Evolutionary conservation across 208 protist species (phyloP).

Genomic region (Porcisia hertigi): DNA sequence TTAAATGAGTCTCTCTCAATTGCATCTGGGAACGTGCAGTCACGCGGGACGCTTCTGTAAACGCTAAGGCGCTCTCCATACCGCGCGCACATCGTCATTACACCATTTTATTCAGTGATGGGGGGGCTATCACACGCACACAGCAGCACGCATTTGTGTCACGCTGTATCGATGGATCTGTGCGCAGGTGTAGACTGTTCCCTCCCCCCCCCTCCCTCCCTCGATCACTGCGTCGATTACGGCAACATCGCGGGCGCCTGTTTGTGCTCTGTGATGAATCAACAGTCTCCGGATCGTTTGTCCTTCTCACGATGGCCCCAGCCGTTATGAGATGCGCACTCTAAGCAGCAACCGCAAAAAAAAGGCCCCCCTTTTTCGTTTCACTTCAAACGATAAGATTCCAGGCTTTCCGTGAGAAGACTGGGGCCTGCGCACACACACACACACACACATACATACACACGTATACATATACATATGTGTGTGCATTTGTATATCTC

Average conservation of each 20-base stretch:
- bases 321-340: no score
- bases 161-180: not conserved
- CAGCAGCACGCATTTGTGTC: not conserved
- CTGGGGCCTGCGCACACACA: not conserved
- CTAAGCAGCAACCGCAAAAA: not conserved
- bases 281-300: not conserved
- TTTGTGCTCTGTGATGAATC: not conserved
- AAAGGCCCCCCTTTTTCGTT: not conserved
- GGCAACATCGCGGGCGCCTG: not conserved
- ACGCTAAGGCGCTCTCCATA: not conserved
- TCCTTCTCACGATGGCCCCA: not conserved
- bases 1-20: not conserved
- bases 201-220: no score
- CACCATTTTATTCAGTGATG: not conserved
- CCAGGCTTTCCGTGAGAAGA: not conserved
- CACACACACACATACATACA: not conserved
- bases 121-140: not conserved
- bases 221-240: not conserved
- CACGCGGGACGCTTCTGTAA: not conserved
- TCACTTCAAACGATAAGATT: not conserved
- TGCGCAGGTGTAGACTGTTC: not conserved
- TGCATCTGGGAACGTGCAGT: not conserved
- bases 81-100: not conserved
- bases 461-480: not conserved
- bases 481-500: not conserved